These are phyloP conservation scores for Fusarium sp. DNA, from an alignment of 2,329 filamentous ascomycete genomes.

Conservation along the genomic window DNA sequence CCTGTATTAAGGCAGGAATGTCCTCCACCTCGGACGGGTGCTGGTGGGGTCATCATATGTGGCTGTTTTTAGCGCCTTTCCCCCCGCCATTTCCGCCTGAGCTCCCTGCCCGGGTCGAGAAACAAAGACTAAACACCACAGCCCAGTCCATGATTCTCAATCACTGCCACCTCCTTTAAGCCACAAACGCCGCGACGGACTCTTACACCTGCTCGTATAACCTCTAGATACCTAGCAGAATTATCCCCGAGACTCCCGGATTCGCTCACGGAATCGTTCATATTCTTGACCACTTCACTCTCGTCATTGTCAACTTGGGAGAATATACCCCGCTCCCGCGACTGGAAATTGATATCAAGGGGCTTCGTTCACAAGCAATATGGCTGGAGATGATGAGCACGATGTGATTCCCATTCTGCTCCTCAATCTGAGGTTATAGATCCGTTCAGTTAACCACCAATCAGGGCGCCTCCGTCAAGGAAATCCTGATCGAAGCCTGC, in stretches of 20 bases:
- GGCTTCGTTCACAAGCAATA: conserved; percentile 12
- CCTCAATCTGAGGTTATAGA: neutral
- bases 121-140: conserved; percentile 17
- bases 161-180: conserved; percentile 26
- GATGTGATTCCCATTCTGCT: conserved; percentile 42
- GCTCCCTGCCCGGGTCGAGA: conserved; percentile 13
- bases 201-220: neutral
- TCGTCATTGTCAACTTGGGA: conserved; percentile 9
- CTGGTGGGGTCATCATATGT: conserved; percentile 30
- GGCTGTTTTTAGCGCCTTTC: conserved; percentile 26
- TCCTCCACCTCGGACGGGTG: conserved; percentile 1
- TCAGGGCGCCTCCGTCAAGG: conserved; percentile 84
- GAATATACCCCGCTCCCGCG: conserved; percentile 34
- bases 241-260: neutral
- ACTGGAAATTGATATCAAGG: conserved; percentile 7
- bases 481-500: conserved; percentile 91
- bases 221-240: neutral
- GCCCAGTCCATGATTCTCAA: conserved; percentile 15
- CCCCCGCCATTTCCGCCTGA: conserved; percentile 33
- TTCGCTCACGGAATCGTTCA: neutral
- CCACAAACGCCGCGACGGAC: conserved; percentile 7
- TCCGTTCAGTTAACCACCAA: neutral
- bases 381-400: conserved; percentile 49
- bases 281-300: conserved; percentile 1
- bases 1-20: conserved; percentile 3